These are phyloP conservation scores for Closterium sp. DNA, from an alignment of 139 green algal species.

Conservation along the genomic window DNA sequence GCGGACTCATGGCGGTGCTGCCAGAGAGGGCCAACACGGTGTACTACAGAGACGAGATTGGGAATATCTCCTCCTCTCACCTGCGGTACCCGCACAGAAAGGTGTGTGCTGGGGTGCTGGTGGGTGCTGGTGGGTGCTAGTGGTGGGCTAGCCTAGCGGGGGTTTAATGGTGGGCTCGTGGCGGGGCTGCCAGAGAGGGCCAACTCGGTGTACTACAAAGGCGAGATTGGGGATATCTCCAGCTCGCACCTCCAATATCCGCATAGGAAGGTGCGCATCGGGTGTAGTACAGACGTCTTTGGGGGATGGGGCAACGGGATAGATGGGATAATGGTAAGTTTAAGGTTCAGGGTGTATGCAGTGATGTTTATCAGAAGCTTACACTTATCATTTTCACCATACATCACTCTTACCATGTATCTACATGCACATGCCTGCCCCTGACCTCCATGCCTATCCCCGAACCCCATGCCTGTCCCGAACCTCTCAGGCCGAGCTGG, in stretches of 20 bases:
- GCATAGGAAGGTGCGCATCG: too few species aligned
- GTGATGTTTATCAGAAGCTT: too few species aligned
- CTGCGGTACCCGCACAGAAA: constrained; percentile 8
- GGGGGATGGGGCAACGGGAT: too few species aligned
- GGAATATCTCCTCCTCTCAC: constrained; percentile 81
- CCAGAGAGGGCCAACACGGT: constrained; percentile 61
- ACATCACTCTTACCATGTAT: too few species aligned
- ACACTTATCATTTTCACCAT: too few species aligned
- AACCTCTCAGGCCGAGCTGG: constrained; percentile 49
- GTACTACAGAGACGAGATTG: constrained; percentile 86
- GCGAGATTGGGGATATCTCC: constrained; percentile 10
- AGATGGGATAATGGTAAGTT: too few species aligned
- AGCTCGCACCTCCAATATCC: constrained; percentile 55
- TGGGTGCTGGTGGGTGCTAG: too few species aligned
- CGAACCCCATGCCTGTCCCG: background rate
- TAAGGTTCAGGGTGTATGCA: too few species aligned
- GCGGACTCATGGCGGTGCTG: constrained; percentile 66
- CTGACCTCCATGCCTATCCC: background rate
- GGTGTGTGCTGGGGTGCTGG: too few species aligned
- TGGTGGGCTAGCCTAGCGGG: too few species aligned
- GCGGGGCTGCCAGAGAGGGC: constrained; percentile 67
- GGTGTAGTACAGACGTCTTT: too few species aligned
- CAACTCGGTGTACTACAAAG: background rate
- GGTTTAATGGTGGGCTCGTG: constrained; percentile 50
- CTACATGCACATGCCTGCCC: too few species aligned